A percentile compares a stretch with the other conserved stretches of the same genome.
Conservation (phyloP, 2,329 filamentous ascomycete species). For the Ophiocordyceps robertsii region DNA sequence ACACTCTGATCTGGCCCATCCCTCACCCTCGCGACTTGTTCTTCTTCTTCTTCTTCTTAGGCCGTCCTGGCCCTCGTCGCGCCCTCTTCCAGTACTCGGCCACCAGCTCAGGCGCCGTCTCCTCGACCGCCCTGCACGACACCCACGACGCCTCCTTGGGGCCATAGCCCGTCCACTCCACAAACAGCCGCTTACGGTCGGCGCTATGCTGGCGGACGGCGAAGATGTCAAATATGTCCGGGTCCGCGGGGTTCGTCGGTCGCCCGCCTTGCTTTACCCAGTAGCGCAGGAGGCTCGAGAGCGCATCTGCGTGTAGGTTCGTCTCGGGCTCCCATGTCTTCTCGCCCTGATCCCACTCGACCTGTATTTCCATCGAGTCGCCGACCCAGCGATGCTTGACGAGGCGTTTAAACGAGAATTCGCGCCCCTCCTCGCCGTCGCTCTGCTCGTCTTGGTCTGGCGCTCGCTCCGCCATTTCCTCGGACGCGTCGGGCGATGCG, state of each 20-base stretch:
- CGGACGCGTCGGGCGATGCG: background rate
- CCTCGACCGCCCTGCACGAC: slow-evolving; percentile 9
- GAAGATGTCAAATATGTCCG: slow-evolving; percentile 18
- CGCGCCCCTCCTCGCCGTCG: background rate
- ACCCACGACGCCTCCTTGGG: slow-evolving; percentile 17
- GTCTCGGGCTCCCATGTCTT: slow-evolving; percentile 21
- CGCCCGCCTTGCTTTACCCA: slow-evolving; percentile 18
- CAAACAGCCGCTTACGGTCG: slow-evolving; percentile 13
- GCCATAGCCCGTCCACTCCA: slow-evolving; percentile 23
- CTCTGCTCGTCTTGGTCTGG: background rate
- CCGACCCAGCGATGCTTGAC: slow-evolving; percentile 14
- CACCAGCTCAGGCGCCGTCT: slow-evolving; percentile 13
- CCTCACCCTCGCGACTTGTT: background rate
- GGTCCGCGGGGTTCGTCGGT: slow-evolving; percentile 15
- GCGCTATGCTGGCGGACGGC: slow-evolving; percentile 18
- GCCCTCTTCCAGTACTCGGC: slow-evolving; percentile 12
- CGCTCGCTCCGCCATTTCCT: background rate
- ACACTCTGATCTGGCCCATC: background rate
- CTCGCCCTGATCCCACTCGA: slow-evolving; percentile 17
- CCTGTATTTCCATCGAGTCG: slow-evolving; percentile 15
- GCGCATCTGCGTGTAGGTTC: slow-evolving; percentile 18
- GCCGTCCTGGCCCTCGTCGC: background rate
- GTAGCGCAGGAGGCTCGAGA: slow-evolving; percentile 16
- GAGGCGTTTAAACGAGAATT: slow-evolving; percentile 11
- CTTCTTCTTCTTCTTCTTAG: background rate